Percentiles rank a stretch among this genome's conserved stretches.
phyloP scores from a whole-genome alignment of 768 basidiomycete genomes.

The Tremella yokohamensis region DNA sequence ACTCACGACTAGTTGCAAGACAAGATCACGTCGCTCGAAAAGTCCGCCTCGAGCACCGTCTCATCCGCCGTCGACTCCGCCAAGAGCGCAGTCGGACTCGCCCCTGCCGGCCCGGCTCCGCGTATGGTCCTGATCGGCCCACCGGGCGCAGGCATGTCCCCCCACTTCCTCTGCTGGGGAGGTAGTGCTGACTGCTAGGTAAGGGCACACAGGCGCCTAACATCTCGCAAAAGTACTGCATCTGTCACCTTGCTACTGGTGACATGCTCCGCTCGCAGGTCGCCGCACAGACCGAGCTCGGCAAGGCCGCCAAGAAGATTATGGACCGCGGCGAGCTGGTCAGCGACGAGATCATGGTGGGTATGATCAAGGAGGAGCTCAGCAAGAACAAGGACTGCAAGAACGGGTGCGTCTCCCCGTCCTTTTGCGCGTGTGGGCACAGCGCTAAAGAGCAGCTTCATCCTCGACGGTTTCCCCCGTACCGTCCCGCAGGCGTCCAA shows the following conservation, averaged over 20 bases:
- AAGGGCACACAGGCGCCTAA: slow-evolving; percentile 97
- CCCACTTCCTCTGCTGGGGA: slow-evolving; percentile 32
- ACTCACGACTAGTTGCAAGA: slow-evolving; percentile 60
- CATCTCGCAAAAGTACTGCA: slow-evolving; percentile 86
- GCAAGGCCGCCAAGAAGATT: slow-evolving; percentile 89
- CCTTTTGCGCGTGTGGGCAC: not conserved
- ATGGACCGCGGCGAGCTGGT: slow-evolving; percentile 97
- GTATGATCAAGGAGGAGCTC: slow-evolving; percentile 93
- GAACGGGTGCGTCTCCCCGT: slow-evolving; percentile 70
- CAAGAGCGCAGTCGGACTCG: slow-evolving; percentile 56
- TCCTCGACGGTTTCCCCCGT: slow-evolving; percentile 98
- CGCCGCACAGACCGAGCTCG: slow-evolving; percentile 75
- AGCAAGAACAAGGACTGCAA: slow-evolving; percentile 88
- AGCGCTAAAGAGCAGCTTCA: slow-evolving; percentile 64
- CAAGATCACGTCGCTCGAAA: slow-evolving; percentile 79
- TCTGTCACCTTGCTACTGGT: slow-evolving; percentile 97
- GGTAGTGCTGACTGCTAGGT: slow-evolving; percentile 56
- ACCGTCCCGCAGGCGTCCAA: slow-evolving; percentile 96
- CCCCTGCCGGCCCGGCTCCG: slow-evolving; percentile 59
- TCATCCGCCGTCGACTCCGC: slow-evolving; percentile 44
- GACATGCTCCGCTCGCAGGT: slow-evolving; percentile 98
- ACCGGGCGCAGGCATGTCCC: slow-evolving; percentile 80
- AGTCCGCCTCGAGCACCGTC: slow-evolving; percentile 53
- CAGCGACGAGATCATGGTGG: slow-evolving; percentile 92
- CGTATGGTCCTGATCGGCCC: slow-evolving; percentile 92